Percentiles rank a stretch among this genome's conserved stretches.
These are phyloP conservation scores for Raphanus sativus DNA, from an alignment of 345 rosid species.

Conservation along the genomic window DNA sequence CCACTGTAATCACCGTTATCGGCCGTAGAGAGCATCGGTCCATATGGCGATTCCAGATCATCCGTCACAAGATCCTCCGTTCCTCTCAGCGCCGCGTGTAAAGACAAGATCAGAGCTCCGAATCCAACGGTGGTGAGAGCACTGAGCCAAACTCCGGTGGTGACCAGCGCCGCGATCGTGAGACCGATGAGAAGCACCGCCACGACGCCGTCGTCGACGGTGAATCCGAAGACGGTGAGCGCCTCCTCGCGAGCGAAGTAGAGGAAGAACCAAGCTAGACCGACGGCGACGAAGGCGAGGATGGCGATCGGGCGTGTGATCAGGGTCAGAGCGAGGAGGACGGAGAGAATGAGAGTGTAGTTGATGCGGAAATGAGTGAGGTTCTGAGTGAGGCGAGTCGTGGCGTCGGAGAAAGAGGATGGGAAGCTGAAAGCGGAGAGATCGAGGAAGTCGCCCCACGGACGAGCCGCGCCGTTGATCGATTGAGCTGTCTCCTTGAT, in stretches of 20 bases:
- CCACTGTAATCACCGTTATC: constrained; percentile 48
- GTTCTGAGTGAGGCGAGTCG: constrained; percentile 65
- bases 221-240: constrained; percentile 40
- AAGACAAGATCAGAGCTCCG: constrained; percentile 41
- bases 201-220: constrained; percentile 48
- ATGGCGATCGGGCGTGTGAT: constrained; percentile 58
- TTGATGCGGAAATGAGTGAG: constrained; percentile 59
- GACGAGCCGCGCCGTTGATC: constrained; percentile 45
- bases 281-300: constrained; percentile 48
- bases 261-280: constrained; percentile 63
- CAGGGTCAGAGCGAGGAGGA: constrained; percentile 49
- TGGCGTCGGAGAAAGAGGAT: constrained; percentile 50
- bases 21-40: constrained; percentile 51
- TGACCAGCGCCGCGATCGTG: constrained; percentile 42
- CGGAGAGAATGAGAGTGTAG: constrained; percentile 45
- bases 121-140: constrained; percentile 43
- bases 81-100: constrained; percentile 58
- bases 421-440: constrained; percentile 52
- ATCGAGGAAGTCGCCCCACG: constrained; percentile 57
- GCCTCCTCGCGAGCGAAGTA: constrained; percentile 68
- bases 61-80: constrained; percentile 70
- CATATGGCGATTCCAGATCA: constrained; percentile 59
- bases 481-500: constrained; percentile 52
- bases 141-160: constrained; percentile 55
- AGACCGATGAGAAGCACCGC: constrained; percentile 41